Base-by-base conservation (phyloP, 2,329 filamentous ascomycete genomes). In the Alternaria tenuissima region DNA sequence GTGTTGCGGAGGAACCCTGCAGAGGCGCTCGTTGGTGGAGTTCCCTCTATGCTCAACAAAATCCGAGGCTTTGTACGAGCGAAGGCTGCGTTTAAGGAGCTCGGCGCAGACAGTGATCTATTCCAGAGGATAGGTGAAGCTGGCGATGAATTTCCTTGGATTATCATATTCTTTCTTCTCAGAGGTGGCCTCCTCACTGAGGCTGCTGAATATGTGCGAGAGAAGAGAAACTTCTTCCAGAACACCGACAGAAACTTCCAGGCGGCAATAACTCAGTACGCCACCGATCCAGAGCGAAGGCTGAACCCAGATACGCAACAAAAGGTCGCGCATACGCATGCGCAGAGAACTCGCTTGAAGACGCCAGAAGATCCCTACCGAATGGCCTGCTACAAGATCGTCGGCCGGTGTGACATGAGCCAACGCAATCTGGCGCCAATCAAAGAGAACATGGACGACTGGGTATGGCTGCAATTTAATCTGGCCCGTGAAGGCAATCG, bases 371-470 rank as follows among this genome's bases (percentile, higher is more conserved):
- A 99, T 76, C 95, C 95, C 26, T 99, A 96, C 82, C 89, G 93
- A 55, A 94, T 97, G 88, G 94, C 94, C 48, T 97, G 95, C 78
- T 98, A 98, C 85, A 98, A 99, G 84, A 89, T 99, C 63, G 91
- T 99, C 69, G 95, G 96, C 46, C 93, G 88, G 51, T 89, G 87
- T 72, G 88, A 90, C 64, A 80, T 89, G 59, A 81, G 79, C 48
- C 82, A 83, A 43, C 82, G 86, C 55, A 86, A 81, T 60, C 78
- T 90, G 36, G 86, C 88, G 44, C 80, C 81, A 5, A 82, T 89
- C 61, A 85, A 81, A 42, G 85, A 87, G 71, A 84, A 82, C 34
- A 85, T 89, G 69, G 87, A 89, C 68, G 88, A 90, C 67, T 90
- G 87, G 87, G 83, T 88, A 63, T 90, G 88, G 88, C 73, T 90